Percentiles rank a stretch among this genome's conserved stretches.
Conservation (phyloP, 2,329 filamentous ascomycete species). For the Penicillium freii region DNA sequence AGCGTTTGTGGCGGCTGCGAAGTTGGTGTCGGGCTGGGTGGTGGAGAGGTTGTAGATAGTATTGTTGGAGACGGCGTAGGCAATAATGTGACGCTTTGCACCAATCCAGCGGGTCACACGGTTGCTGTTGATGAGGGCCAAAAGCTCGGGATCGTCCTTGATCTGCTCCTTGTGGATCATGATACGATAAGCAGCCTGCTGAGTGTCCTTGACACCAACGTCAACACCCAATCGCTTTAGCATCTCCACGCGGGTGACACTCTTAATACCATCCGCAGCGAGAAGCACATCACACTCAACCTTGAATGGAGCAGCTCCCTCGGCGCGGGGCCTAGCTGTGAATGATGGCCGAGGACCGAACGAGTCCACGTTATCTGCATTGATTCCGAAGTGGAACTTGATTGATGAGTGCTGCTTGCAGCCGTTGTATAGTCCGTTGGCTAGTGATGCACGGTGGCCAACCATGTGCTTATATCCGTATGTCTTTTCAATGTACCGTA, state of each 20-base stretch:
- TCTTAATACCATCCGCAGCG: conserved; percentile 57
- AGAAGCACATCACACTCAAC: conserved; percentile 53
- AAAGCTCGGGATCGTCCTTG: conserved; percentile 51
- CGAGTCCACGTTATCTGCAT: conserved; percentile 55
- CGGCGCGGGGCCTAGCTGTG: conserved; percentile 57
- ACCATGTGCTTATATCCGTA: conserved; percentile 79
- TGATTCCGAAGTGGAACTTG: conserved; percentile 65
- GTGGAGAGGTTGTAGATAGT: conserved; percentile 66
- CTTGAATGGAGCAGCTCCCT: conserved; percentile 48
- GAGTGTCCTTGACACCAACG: conserved; percentile 48
- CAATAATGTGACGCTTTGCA: conserved; percentile 65
- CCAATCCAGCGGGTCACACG: conserved; percentile 64
- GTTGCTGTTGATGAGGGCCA: conserved; percentile 57
- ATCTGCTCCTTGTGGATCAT: conserved; percentile 50
- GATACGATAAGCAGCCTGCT: conserved; percentile 56
- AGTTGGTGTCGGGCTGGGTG: conserved; percentile 60
- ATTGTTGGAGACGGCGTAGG: conserved; percentile 63
- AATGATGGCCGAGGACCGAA: conserved; percentile 62
- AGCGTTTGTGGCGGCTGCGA: conserved; percentile 56
- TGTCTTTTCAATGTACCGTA: conserved; percentile 63
- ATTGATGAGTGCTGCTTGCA: conserved; percentile 64
- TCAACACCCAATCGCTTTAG: conserved; percentile 38
- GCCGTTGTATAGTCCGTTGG: conserved; percentile 67
- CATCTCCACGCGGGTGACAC: conserved; percentile 45
- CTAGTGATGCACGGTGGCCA: conserved; percentile 71